Conservation (phyloP, 257 asterid species). For the Rehmannia glutinosa region DNA sequence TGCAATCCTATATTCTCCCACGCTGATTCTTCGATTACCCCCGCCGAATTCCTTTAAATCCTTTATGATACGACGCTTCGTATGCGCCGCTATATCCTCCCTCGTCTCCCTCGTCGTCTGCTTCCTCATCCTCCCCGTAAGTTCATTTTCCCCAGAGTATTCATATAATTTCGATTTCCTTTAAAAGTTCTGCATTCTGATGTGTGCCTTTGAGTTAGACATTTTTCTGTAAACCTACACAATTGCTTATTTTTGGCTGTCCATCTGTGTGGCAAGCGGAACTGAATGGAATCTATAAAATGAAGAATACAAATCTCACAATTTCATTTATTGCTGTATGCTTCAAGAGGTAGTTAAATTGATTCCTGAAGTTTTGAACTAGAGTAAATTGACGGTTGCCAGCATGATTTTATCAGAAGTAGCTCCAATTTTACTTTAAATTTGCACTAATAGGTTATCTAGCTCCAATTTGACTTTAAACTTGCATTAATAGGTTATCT, state of each 20-base stretch:
- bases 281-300: not conserved
- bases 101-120: slow-evolving; percentile 51
- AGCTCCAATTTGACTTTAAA: not conserved
- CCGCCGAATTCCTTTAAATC: slow-evolving; percentile 69
- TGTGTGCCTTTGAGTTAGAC: not conserved
- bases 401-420: not conserved
- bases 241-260: too few species aligned
- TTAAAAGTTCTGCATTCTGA: not conserved
- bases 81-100: slow-evolving; percentile 79
- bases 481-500: not conserved
- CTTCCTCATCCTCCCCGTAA: slow-evolving; percentile 71
- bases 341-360: not conserved
- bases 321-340: not conserved
- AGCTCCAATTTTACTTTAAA: slow-evolving; percentile 2
- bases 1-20: slow-evolving; percentile 73
- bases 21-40: slow-evolving; percentile 70
- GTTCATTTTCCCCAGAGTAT: not conserved
- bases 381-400: not conserved
- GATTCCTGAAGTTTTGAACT: not conserved
- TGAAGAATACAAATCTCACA: not conserved
- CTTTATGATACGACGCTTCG: slow-evolving; percentile 69
- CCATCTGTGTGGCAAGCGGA: not conserved
- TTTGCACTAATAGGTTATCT: not conserved
- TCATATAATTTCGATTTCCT: not conserved
- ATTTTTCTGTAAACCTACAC: not conserved